Evolutionary conservation across 805 yeast species (phyloP).

Genomic region (Metschnikowia drakensbergensis): DNA sequence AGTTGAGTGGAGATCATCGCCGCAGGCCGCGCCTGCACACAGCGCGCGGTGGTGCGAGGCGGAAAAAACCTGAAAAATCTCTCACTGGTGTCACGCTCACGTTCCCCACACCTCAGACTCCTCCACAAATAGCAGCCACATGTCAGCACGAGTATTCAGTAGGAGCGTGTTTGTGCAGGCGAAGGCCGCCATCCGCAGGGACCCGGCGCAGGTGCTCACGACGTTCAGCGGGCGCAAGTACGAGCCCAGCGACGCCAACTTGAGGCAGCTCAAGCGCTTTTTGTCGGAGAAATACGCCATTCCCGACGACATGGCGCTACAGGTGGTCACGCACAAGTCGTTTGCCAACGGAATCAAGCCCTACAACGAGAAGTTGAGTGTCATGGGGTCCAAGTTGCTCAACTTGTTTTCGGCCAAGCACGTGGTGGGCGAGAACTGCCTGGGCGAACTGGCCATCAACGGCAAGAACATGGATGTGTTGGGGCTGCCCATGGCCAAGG

Average conservation of each 20-base stretch:
- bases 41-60: not conserved
- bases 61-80: conserved; percentile 2
- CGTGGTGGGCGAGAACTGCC: conserved; percentile 30
- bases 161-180: conserved; percentile 44
- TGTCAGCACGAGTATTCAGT: conserved; percentile 10
- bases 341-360: conserved; percentile 90
- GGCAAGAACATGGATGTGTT: conserved; percentile 54
- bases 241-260: conserved; percentile 47
- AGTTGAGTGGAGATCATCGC: not conserved
- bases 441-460: conserved; percentile 38
- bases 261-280: conserved; percentile 47
- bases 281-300: conserved; percentile 48
- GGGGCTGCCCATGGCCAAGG: conserved; percentile 53
- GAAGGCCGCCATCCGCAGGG: conserved; percentile 68
- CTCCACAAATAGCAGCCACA: not conserved
- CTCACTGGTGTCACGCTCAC: not conserved
- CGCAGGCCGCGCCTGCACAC: not conserved
- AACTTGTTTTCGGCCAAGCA: conserved; percentile 46
- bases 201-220: conserved; percentile 51
- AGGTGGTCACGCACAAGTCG: conserved; percentile 88
- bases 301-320: conserved; percentile 62
- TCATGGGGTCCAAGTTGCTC: conserved; percentile 64
- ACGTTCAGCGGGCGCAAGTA: conserved; percentile 42
- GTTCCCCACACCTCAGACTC: not conserved
- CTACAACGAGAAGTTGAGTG: conserved; percentile 78